Evolutionary conservation across 257 asterid genomes (phyloP).

Genomic region (Ophiorrhiza pumila): DNA sequence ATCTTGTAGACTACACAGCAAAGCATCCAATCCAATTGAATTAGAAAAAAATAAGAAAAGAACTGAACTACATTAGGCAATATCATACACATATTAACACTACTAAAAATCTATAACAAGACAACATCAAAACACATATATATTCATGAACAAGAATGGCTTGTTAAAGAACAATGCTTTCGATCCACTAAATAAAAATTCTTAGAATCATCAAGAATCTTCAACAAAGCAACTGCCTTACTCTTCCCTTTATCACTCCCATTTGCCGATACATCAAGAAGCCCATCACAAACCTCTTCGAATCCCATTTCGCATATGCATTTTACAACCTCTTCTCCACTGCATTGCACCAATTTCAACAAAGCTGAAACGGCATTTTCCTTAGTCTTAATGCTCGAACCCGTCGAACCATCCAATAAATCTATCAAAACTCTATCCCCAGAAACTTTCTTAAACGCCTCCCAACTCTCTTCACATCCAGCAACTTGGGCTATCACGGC

Average conservation of each 20-base stretch:
- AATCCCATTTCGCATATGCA: constrained; percentile 50
- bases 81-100: neutral
- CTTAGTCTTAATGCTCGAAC: constrained; percentile 70
- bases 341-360: constrained; percentile 70
- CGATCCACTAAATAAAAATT: constrained; percentile 1
- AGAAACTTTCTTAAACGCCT: constrained; percentile 55
- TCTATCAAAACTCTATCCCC: constrained; percentile 78
- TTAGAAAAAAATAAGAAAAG: too few species aligned
- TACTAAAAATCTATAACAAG: neutral
- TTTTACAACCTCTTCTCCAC: constrained; percentile 51
- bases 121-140: neutral
- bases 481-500: constrained; percentile 95
- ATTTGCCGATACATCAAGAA: constrained; percentile 60
- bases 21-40: neutral
- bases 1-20: neutral
- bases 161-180: constrained; percentile 10
- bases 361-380: constrained; percentile 77
- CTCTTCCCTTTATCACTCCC: constrained; percentile 76
- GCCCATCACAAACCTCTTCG: constrained; percentile 76
- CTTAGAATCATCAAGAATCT: constrained; percentile 38
- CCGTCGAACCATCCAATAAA: constrained; percentile 70
- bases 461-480: constrained; percentile 88
- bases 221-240: constrained; percentile 56
- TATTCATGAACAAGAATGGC: neutral
- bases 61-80: neutral